These are phyloP conservation scores for Aspergillus thermomutatus DNA, from an alignment of 2,329 filamentous ascomycete species.

Conservation along the genomic window DNA sequence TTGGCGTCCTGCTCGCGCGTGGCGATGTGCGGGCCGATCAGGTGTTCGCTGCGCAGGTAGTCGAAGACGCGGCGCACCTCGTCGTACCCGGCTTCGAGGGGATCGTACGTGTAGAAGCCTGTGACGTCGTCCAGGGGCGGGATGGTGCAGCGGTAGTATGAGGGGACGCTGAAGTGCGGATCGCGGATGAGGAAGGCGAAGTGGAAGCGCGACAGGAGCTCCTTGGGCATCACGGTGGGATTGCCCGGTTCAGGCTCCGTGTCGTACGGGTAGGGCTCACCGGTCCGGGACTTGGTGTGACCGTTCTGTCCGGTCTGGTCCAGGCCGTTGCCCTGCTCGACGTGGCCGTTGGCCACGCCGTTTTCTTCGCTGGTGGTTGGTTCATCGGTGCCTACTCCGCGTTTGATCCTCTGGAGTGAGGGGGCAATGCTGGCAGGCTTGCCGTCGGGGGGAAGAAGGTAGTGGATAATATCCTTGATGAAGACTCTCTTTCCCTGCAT, in stretches of 20 bases:
- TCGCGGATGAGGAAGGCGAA: conserved; percentile 97
- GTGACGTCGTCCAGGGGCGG: conserved; percentile 80
- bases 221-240: conserved; percentile 77
- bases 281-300: conserved; percentile 29
- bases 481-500: conserved; percentile 82
- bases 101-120: conserved; percentile 82
- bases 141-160: conserved; percentile 90
- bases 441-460: conserved; percentile 73
- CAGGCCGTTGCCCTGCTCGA: conserved; percentile 6
- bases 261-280: conserved; percentile 55
- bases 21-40: conserved; percentile 67
- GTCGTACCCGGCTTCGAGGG: conserved; percentile 82
- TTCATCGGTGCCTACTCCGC: conserved; percentile 55
- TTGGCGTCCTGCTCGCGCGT: conserved; percentile 35
- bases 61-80: conserved; percentile 87
- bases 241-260: conserved; percentile 65
- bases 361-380: conserved; percentile 14
- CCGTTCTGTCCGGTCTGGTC: conserved; percentile 2
- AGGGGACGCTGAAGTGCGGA: conserved; percentile 85
- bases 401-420: conserved; percentile 62
- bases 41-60: conserved; percentile 65
- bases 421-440: conserved; percentile 69
- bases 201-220: conserved; percentile 75
- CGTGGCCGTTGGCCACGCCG: conserved; percentile 23
- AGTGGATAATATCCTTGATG: conserved; percentile 97